Conservation (phyloP, 2,329 filamentous ascomycete species). For the Grosmannia clavigera region DNA sequence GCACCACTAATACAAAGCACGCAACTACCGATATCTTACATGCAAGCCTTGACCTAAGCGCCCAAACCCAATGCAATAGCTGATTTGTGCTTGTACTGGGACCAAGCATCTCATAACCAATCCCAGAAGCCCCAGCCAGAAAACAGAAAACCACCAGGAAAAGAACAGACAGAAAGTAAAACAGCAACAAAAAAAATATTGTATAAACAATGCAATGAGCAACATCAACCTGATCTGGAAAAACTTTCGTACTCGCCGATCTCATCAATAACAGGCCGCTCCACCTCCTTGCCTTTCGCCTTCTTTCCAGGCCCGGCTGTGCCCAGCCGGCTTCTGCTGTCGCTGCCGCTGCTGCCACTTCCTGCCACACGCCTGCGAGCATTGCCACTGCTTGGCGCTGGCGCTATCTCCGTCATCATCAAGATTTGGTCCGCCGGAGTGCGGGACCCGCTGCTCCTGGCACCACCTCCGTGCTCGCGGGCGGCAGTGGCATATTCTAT, state of each 20-base stretch:
- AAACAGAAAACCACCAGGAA: neutral
- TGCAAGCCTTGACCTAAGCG: too few relatives aligned
- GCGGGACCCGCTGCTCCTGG: neutral
- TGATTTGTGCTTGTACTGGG: too few relatives aligned
- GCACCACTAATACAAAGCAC: neutral
- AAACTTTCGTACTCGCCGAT: slow-evolving; percentile 18
- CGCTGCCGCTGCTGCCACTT: slow-evolving; percentile 19
- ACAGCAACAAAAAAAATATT: neutral
- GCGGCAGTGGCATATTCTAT: slow-evolving; percentile 7
- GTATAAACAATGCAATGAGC: neutral
- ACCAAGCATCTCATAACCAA: too few relatives aligned
- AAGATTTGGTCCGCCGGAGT: too few relatives aligned
- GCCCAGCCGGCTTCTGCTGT: slow-evolving; percentile 11
- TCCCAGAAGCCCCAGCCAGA: neutral
- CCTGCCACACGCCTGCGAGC: neutral
- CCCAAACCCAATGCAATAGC: too few relatives aligned
- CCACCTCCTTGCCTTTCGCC: slow-evolving; percentile 36
- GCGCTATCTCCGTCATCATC: too few relatives aligned
- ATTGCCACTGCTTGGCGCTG: neutral
- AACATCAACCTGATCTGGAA: neutral
- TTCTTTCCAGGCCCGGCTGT: slow-evolving; percentile 18
- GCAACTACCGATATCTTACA: too few relatives aligned
- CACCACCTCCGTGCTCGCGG: too few relatives aligned
- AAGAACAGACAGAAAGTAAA: neutral
- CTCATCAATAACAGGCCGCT: slow-evolving; percentile 15